Conservation (phyloP, 164 flowering plant genomes). For the Magnolia sinica region DNA sequence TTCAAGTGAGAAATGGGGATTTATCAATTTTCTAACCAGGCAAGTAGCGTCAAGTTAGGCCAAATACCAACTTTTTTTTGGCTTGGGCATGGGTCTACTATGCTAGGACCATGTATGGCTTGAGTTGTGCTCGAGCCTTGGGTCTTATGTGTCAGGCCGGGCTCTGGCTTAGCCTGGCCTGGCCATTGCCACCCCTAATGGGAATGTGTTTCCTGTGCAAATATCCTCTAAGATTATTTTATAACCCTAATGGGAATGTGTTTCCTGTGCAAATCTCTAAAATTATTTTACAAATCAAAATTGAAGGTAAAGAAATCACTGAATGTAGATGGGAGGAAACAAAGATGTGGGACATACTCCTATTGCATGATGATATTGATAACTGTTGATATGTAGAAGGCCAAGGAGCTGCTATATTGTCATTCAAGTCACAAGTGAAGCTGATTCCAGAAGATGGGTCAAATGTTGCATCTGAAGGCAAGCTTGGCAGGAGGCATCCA, state of each 20-base stretch:
- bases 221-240: background rate
- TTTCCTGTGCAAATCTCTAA: background rate
- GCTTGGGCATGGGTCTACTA: too few relatives aligned
- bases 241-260: too few relatives aligned
- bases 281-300: too few relatives aligned
- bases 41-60: too few relatives aligned
- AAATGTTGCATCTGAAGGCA: constrained; percentile 90
- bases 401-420: constrained; percentile 98
- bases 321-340: background rate
- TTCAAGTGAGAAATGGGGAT: too few relatives aligned
- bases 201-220: background rate
- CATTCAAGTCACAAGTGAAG: constrained; percentile 92
- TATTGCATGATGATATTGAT: constrained; percentile 77
- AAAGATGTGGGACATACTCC: constrained; percentile 43
- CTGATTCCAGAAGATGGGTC: constrained; percentile 69
- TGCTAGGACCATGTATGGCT: too few relatives aligned
- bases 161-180: too few relatives aligned
- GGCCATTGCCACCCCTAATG: too few relatives aligned
- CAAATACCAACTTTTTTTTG: too few relatives aligned
- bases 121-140: too few relatives aligned
- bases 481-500: constrained; percentile 93
- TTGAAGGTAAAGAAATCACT: background rate
- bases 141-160: too few relatives aligned
- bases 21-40: too few relatives aligned
- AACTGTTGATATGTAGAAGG: constrained; percentile 55